Evolutionary conservation across 805 yeast species (phyloP).

Genomic region (Yarrowia osloensis): DNA sequence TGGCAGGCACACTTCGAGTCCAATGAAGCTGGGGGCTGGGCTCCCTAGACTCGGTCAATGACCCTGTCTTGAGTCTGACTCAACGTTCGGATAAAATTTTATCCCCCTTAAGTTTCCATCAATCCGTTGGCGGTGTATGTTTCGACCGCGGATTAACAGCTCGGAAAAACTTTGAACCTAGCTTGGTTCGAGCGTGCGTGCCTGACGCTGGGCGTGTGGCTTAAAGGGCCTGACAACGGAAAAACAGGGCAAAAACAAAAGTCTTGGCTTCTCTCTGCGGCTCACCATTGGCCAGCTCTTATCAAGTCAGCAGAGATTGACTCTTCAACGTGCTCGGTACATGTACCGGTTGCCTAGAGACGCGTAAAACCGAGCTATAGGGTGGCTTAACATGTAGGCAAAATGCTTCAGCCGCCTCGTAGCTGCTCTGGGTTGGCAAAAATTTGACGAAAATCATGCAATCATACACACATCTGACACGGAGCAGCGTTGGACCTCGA

Average conservation of each 20-base stretch:
- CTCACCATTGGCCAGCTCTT: conserved; percentile 12
- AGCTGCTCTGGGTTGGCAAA: neutral
- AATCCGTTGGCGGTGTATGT: neutral
- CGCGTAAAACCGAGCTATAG: neutral
- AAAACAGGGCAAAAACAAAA: neutral
- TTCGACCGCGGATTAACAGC: conserved; percentile 12
- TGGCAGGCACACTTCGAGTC: neutral
- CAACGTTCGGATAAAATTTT: neutral
- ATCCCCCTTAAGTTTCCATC: neutral
- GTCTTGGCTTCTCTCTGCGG: neutral
- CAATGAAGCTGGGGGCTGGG: neutral
- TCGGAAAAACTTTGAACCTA: conserved; percentile 22
- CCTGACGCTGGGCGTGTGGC: neutral
- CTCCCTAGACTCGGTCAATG: neutral
- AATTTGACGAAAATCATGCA: neutral
- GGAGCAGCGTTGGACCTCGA: neutral
- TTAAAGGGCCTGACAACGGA: neutral
- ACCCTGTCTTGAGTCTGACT: neutral
- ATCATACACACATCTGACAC: neutral
- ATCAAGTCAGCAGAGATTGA: neutral
- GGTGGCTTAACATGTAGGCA: conserved; percentile 7
- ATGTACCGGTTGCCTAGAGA: neutral
- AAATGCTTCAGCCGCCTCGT: conserved; percentile 12
- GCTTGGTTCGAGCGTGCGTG: neutral
- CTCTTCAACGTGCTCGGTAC: neutral